These are phyloP conservation scores for Vitis amurensis DNA, from an alignment of 164 flowering plant species.

Conservation along the genomic window DNA sequence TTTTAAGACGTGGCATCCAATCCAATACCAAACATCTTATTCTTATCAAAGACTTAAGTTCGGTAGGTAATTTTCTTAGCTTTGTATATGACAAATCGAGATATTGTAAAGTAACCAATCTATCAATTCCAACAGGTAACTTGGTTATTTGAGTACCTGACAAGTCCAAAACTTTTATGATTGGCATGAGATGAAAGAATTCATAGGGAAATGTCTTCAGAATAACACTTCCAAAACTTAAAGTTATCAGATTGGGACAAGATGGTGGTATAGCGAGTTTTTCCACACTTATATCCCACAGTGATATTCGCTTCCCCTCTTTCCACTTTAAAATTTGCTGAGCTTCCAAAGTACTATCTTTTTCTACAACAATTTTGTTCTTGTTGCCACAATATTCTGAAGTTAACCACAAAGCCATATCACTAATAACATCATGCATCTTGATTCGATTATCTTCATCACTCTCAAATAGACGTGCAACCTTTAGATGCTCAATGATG, in stretches of 20 bases:
- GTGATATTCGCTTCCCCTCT: background rate
- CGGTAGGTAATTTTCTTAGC: background rate
- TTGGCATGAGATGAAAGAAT: background rate
- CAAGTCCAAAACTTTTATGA: slow-evolving; percentile 10
- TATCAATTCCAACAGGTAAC: slow-evolving; percentile 1
- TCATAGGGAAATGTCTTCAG: background rate
- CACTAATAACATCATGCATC: slow-evolving; percentile 20
- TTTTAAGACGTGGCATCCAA: background rate
- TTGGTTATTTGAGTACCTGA: background rate
- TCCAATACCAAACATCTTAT: background rate
- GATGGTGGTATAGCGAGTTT: background rate
- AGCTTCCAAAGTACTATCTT: background rate
- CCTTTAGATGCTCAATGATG: slow-evolving; percentile 5
- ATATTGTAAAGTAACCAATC: background rate
- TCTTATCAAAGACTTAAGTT: background rate
- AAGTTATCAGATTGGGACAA: background rate
- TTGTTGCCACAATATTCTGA: background rate
- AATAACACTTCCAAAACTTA: background rate
- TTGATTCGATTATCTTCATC: background rate
- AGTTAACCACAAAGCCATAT: slow-evolving; percentile 20
- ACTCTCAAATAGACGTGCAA: slow-evolving; percentile 6
- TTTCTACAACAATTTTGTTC: no score
- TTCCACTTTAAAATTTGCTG: background rate
- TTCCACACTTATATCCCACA: background rate
- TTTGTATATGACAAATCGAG: slow-evolving; percentile 8